phyloP scores from a whole-genome alignment of 345 rosid species.

The Rubroshorea leprosula region DNA sequence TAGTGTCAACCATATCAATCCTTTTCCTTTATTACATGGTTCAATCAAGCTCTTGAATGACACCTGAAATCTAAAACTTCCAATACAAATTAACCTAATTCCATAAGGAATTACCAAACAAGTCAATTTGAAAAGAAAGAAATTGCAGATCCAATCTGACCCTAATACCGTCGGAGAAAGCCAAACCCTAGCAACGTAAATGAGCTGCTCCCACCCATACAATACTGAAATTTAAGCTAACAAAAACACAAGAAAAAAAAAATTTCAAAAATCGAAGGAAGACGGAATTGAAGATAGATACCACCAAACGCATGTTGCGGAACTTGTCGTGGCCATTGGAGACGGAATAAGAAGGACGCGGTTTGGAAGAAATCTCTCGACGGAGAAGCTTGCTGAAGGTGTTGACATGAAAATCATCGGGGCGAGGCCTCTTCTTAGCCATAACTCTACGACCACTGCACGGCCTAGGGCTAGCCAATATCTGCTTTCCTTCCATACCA shows the following conservation, averaged over 20 bases:
- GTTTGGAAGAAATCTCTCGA: conserved; percentile 13
- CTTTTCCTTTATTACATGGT: background rate
- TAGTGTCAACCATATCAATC: background rate
- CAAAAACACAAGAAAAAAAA: background rate
- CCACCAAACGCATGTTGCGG: conserved; percentile 13
- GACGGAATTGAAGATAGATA: background rate
- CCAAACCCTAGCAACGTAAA: background rate
- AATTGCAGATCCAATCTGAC: too few species aligned
- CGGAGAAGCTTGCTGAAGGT: conserved; percentile 11
- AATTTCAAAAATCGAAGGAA: background rate
- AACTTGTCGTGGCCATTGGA: conserved; percentile 13
- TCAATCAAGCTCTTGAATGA: background rate
- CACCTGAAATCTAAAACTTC: background rate
- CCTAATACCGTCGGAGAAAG: background rate
- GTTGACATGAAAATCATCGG: conserved; percentile 6
- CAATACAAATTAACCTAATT: background rate
- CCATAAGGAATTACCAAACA: background rate
- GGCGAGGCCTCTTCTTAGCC: conserved; percentile 13
- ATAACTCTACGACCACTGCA: conserved; percentile 8
- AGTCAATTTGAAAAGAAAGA: too few species aligned
- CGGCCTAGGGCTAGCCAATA: conserved; percentile 12
- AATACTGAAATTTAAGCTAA: background rate
- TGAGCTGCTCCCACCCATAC: too few species aligned
- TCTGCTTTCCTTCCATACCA: conserved; percentile 13
- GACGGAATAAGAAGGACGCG: conserved; percentile 1